phyloP scores from a whole-genome alignment of 2,329 filamentous ascomycete genomes.

The Bipolaris bicolor region DNA sequence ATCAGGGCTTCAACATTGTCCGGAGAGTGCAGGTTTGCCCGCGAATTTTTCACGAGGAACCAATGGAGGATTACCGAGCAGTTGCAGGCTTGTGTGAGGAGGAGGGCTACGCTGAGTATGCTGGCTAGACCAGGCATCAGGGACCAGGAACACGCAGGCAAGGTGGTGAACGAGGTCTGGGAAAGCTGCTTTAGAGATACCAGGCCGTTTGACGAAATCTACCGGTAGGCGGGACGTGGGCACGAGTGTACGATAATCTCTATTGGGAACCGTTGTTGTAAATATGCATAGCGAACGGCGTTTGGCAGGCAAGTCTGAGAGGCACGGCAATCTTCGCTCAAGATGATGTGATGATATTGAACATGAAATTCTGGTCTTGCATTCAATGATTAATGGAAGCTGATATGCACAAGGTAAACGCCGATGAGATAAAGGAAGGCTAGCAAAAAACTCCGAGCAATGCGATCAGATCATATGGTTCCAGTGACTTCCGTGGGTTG shows the following conservation, averaged over 20 bases:
- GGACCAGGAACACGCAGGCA: slow-evolving; percentile 83
- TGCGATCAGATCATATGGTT: slow-evolving; percentile 7
- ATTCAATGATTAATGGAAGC: slow-evolving; percentile 18
- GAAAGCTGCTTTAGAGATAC: slow-evolving; percentile 96
- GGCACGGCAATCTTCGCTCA: slow-evolving; percentile 23
- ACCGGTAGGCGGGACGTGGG: slow-evolving; percentile 61
- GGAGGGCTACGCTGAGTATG: slow-evolving; percentile 80
- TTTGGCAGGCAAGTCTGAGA: background rate
- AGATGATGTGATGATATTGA: background rate
- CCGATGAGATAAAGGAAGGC: background rate
- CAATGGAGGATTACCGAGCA: slow-evolving; percentile 92
- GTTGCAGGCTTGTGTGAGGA: slow-evolving; percentile 88
- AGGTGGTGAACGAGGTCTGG: slow-evolving; percentile 97
- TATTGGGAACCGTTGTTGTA: background rate
- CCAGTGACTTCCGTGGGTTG: slow-evolving; percentile 15
- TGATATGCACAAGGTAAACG: slow-evolving; percentile 2
- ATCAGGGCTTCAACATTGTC: slow-evolving; percentile 92
- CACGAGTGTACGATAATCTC: background rate
- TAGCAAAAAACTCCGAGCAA: slow-evolving; percentile 12
- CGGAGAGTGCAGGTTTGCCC: slow-evolving; percentile 89
- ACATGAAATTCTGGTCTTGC: slow-evolving; percentile 14
- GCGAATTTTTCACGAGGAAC: slow-evolving; percentile 82
- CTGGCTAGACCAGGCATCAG: slow-evolving; percentile 78
- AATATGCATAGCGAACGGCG: slow-evolving; percentile 9
- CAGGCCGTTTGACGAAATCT: slow-evolving; percentile 95